Conservation (phyloP, 192 early-diverging fungal genomes). For the Fimicolochytrium jonesii region DNA sequence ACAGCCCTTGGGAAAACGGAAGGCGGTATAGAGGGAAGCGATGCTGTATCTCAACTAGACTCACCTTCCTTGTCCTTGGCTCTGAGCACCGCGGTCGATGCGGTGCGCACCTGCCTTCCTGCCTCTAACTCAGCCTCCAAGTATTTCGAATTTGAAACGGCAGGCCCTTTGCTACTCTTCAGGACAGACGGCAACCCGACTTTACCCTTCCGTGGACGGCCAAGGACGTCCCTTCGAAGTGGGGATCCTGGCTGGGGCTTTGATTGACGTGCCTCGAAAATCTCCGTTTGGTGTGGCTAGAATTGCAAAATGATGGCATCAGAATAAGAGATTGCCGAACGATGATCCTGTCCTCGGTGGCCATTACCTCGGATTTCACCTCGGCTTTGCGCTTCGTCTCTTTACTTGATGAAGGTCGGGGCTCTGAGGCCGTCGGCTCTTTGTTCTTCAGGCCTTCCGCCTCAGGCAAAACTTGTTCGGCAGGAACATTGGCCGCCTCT, state of each 20-base stretch:
- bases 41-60: neutral
- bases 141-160: constrained; percentile 25
- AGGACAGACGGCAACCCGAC: constrained; percentile 20
- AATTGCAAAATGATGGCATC: neutral
- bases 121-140: constrained; percentile 20
- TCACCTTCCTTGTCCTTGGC: neutral
- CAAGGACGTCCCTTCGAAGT: neutral
- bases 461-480: too few species aligned
- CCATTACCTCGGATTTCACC: neutral
- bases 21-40: neutral
- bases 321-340: too few species aligned
- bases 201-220: constrained; percentile 21
- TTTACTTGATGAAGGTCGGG: neutral
- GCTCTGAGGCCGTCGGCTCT: neutral
- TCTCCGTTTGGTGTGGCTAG: neutral
- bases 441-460: neutral
- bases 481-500: neutral
- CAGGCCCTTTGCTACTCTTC: constrained; percentile 11
- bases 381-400: neutral
- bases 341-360: neutral
- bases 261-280: neutral
- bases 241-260: neutral
- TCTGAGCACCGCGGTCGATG: constrained; percentile 15
- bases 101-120: constrained; percentile 19
- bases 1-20: neutral